Conservation (phyloP, 2,329 filamentous ascomycete species). For the Colletotrichum lindemuthianum region DNA sequence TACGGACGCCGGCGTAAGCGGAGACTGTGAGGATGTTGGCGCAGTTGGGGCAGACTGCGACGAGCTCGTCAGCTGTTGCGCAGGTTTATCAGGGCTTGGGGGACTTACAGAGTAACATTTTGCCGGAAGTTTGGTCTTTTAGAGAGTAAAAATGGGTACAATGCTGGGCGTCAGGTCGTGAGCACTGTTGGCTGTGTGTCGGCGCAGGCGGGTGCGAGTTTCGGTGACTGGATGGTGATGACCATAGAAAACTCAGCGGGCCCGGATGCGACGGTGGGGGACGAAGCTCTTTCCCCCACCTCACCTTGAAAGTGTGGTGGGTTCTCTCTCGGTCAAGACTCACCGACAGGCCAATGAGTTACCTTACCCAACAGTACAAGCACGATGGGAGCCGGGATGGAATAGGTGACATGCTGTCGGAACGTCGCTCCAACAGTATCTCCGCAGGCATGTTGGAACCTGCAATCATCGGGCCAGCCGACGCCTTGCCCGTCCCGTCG, state of each 20-base stretch:
- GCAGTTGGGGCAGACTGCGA: conserved; percentile 81
- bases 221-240: conserved; percentile 11
- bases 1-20: conserved; percentile 65
- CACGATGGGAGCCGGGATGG: background rate
- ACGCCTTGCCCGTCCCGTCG: conserved; percentile 14
- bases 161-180: no score
- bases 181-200: background rate
- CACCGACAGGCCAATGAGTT: background rate
- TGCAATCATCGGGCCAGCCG: background rate
- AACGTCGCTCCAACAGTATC: conserved; percentile 7
- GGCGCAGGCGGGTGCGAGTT: background rate
- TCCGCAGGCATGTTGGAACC: conserved; percentile 19
- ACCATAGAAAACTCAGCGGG: conserved; percentile 31
- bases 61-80: background rate
- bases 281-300: conserved; percentile 2
- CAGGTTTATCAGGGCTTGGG: background rate
- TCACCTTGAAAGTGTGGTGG: no score
- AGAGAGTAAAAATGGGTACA: background rate
- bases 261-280: conserved; percentile 31
- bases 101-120: conserved; percentile 73
- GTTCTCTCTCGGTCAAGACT: conserved; percentile 12
- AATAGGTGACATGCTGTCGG: conserved; percentile 15
- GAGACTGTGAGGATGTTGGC: conserved; percentile 85
- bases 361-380: no score
- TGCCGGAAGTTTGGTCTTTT: conserved; percentile 37